Base-by-base conservation (phyloP, 1,139 yeast species). In the Candida pseudoviswanathii region DNA sequence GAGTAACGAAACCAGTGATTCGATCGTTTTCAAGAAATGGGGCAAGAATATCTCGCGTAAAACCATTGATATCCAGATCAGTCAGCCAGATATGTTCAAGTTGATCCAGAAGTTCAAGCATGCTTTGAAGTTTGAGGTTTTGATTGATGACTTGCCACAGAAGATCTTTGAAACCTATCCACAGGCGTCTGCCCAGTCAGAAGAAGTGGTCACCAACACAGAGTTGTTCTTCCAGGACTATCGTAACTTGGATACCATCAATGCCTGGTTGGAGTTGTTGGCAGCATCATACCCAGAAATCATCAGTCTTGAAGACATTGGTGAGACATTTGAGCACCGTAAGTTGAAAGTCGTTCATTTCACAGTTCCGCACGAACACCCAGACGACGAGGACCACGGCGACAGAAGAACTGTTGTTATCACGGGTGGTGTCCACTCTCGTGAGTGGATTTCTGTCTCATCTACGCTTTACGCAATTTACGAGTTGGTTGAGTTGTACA, bases 361-460 rank as follows among this genome's bases (percentile, higher is more conserved):
- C 31, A 72, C 83, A 2, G 76, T 80, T 2, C 80, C 79, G 33
- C 16, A 37, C 27, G 32, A 21, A 2, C 40, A 43, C n/a, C 54
- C 58, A 36, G 66, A 66, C 9, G 75, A 71, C n/a, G 58, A 65
- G 34, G 74, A 77, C 32, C 85, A 82, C 45, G 57, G 60, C 22
- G 71, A 75, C 21, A 78, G 81, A 59, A 85, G 83, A 61, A 87
- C 95, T 0, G 78, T 91, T 44, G 87, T 90, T 1, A 74, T 91
- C 10, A 83, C 94, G 0, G 92, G 94, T 22, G 97, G 96, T 1
- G 78, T 86, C 2, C 97, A 91, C 66, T 95, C 96, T 0, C 77
- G 97, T 45, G 97, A 91, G 67, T 91, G 97, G 97, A 79, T 90
- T 21, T 81, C 92, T 29, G 82, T 85, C 3, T 81, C 92, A 6